Evolutionary conservation across 1,284 basidiomycete species (phyloP), one percentile per base, ranked within the genome.

Genomic region (Tranzscheliella williamsii): DNA sequence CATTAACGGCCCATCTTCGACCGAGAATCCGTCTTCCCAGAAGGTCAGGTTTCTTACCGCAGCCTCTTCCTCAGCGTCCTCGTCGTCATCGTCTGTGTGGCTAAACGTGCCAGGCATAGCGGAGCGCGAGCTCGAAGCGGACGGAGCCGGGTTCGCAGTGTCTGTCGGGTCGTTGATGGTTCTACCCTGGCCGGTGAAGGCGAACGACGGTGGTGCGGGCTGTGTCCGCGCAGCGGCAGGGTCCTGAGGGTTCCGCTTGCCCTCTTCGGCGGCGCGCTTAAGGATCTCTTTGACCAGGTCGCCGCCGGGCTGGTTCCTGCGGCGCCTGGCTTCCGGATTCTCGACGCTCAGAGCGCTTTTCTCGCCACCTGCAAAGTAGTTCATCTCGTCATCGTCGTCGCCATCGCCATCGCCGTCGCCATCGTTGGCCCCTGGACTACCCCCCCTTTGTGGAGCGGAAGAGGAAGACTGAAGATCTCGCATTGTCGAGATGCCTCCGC

Each of bases 21-120:
- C 85, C 35, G 87, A 88, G 79, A 97, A 97, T 0, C 94, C 94
- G 63, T 97, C 85, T 26, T 86, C 83, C 94, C 95, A 98, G 79
- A 98, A 91, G 0, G 89, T 94, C 27, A 97, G 81, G 46, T 86
- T 83, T 11, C 94, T 86, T 36, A 87, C 84, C 0, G 84, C 88
- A 0, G 57, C 60, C 21, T 61, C 62, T 33, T 83, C 82, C 20
- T 85, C 84, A 18, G 82, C 83, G 38, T 80, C 81, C 6, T 72
- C 58, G 12, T 78, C 78, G 0, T 79, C 79, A 1, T 78, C 78
- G 2, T 73, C 58, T 49, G 45, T 41, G 20, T 26, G 27, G 5
- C 16, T 15, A 22, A 60, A 52, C 36, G 43, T 24, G 6, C 63
- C 63, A 5, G 58, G 53, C 43, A 58, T 54, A 15, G 29, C 35